Conservation (phyloP, 2,329 filamentous ascomycete species). For the Fusarium longipes region DNA sequence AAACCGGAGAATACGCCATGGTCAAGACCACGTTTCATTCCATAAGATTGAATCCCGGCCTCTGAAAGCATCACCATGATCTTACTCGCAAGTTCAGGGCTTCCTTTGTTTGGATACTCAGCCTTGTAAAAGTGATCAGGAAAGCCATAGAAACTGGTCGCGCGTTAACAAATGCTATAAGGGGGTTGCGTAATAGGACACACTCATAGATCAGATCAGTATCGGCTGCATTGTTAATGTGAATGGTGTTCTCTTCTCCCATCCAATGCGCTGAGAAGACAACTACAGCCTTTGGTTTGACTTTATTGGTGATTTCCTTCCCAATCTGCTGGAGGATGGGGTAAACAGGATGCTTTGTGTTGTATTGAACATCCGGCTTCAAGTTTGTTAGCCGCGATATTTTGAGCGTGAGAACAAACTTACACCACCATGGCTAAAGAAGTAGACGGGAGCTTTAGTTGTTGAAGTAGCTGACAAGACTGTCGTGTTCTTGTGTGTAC, state of each 20-base stretch:
- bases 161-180: slow-evolving; percentile 33
- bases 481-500: slow-evolving; percentile 20
- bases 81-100: slow-evolving; percentile 66
- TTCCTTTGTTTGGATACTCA: slow-evolving; percentile 72
- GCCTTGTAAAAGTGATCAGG: slow-evolving; percentile 75
- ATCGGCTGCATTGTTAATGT: slow-evolving; percentile 73
- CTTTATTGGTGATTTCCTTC: slow-evolving; percentile 74
- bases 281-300: slow-evolving; percentile 78
- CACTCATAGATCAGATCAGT: slow-evolving; percentile 77
- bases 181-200: too few species aligned
- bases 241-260: slow-evolving; percentile 63
- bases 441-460: slow-evolving; percentile 57
- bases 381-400: background rate
- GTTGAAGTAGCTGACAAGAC: background rate
- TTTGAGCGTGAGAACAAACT: slow-evolving; percentile 31
- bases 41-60: slow-evolving; percentile 69
- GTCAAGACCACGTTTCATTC: slow-evolving; percentile 73
- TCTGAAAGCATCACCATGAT: slow-evolving; percentile 66
- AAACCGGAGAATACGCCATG: slow-evolving; percentile 82
- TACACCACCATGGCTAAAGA: slow-evolving; percentile 63
- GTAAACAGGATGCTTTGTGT: slow-evolving; percentile 76
- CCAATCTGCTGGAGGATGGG: slow-evolving; percentile 72
- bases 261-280: slow-evolving; percentile 86
- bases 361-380: slow-evolving; percentile 74
- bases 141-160: slow-evolving; percentile 74